Evolutionary conservation across 164 flowering plant species (phyloP), one percentile per base, ranked within the genome.

Genomic region (Kalanchoe fedtschenkoi): DNA sequence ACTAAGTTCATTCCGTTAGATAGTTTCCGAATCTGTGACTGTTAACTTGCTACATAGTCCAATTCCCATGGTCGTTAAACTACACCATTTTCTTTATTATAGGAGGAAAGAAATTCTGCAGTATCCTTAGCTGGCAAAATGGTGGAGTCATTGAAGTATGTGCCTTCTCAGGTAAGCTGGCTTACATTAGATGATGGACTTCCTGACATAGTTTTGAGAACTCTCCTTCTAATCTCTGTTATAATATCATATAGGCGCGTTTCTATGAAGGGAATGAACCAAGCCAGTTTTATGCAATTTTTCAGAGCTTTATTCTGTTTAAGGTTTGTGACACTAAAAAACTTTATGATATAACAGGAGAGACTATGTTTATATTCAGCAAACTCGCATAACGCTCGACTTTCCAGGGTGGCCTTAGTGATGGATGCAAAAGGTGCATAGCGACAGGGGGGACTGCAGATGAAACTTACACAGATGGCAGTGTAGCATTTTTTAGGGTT

Each of bases 261-360:
- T 75, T 95, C 35, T 82, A 81, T 68, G 97, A 95, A 78, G 99
- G 96, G 68, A 80, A 73, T 62, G 99, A 95, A 74, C 91, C 97
- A 7, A 79, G 84, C 65, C 97, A 80, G 72, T 95, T 95, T 70
- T 84, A 77, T 70, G 76, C 90, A 57, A 82, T 91, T 72, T 82
- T 91, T 58, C 99, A 95, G 72, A 86, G 90, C 82, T 89, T 95
- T 72, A 79, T 95, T 58, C 74, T 82, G 34, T 81, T 81, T 59
- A 82, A 91, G 97, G 99, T 95, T 43, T 60, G 83, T 67, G 22
- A 58, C 30, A 26, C 56, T 4, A 5, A 19, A 35, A 28, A 28
- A 22, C 41, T 17, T 47, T 58, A 39, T 66, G 17, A 21, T 21
- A 29, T 34, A 26, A 14, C 34, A 15, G 58, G 55, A 16, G 29